These are phyloP conservation scores for Penicillium sp. DNA, from an alignment of 2,329 filamentous ascomycete genomes.

Conservation along the genomic window DNA sequence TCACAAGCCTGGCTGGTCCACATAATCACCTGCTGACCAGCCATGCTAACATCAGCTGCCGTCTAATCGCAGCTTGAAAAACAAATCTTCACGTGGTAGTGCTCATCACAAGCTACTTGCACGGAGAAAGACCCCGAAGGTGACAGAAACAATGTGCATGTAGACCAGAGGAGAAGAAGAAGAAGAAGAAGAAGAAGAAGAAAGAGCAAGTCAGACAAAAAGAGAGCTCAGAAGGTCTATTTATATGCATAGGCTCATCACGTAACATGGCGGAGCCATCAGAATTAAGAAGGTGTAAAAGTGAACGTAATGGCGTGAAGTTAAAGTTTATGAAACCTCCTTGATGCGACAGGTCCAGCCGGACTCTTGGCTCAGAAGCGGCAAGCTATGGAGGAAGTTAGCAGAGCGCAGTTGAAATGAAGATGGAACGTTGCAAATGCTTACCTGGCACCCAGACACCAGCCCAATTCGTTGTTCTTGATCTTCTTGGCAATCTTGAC, in stretches of 20 bases:
- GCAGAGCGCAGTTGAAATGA: slow-evolving; percentile 7
- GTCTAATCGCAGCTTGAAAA: no score
- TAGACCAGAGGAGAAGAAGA: not conserved
- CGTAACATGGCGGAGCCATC: slow-evolving; percentile 16
- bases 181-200: slow-evolving; percentile 4
- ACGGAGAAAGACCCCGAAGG: no score
- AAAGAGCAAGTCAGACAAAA: slow-evolving; percentile 12
- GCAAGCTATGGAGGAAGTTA: slow-evolving; percentile 56
- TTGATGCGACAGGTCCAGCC: slow-evolving; percentile 87
- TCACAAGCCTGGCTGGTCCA: no score
- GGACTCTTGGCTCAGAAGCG: slow-evolving; percentile 70
- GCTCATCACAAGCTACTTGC: no score
- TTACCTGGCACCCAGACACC: slow-evolving; percentile 95
- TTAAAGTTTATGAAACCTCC: slow-evolving; percentile 55
- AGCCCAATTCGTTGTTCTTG: slow-evolving; percentile 90
- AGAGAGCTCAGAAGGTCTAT: slow-evolving; percentile 19
- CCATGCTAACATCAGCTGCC: no score
- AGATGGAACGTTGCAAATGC: slow-evolving; percentile 24
- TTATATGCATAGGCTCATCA: slow-evolving; percentile 27
- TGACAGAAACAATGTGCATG: no score
- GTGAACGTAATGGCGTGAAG: slow-evolving; percentile 7
- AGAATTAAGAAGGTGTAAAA: slow-evolving; percentile 18
- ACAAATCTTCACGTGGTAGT: no score
- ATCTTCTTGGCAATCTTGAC: slow-evolving; percentile 99
- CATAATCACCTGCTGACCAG: no score